Evolutionary conservation across 2,329 filamentous ascomycete species (phyloP), one percentile per base, ranked within the genome.

Genomic region (Sphaerulina musiva): DNA sequence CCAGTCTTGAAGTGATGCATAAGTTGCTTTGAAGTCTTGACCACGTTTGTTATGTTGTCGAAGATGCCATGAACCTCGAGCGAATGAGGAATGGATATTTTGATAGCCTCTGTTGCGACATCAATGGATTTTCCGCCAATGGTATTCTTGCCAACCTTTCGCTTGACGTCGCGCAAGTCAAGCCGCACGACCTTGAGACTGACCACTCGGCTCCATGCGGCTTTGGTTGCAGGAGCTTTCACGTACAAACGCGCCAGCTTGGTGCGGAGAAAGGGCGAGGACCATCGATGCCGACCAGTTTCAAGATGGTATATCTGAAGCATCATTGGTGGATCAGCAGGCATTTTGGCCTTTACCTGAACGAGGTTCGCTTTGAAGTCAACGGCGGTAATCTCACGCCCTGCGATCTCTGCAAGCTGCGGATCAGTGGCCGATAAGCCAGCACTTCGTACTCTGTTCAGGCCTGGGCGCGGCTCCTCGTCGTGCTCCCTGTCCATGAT

Each of bases 1-100:
- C 87, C 87, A 0, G 89, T 95, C 68, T 82, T 83, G 75, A 97
- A 95, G 9, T 92, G 85, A 71, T 97, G 89, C 59, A 95, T 87
- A n/a, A 98, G 79, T 66, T 98, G 93, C 67, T 92, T 80, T 12
- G 86, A 82, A 1, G 91, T 87, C 71, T 98, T 98, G 61, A 87
- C 74, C 0, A 88, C 84, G 64, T 96, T 98, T 63, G 88, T 82
- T 48, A 95, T 76, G 65, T 97, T 98, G 73, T 98, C 93, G n/a
- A 92, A 87, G 57, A 98, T 86, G 57, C 85, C 86, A 71, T 93
- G 87, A 65, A 97, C 80, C 23, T 95, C 83, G 62, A 98, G 81
- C 64, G 95, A 90, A 71, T 97, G 90, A 1, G 95, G 93, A 9
- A 98, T 84, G 5, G 86, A 89, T 43, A 97, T 69, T 10, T 93